A percentile compares a stretch with the other conserved stretches of the same genome.
Evolutionary conservation across 140 eudicot genomes (phyloP).

Genomic region (Ambrosia hybrid): DNA sequence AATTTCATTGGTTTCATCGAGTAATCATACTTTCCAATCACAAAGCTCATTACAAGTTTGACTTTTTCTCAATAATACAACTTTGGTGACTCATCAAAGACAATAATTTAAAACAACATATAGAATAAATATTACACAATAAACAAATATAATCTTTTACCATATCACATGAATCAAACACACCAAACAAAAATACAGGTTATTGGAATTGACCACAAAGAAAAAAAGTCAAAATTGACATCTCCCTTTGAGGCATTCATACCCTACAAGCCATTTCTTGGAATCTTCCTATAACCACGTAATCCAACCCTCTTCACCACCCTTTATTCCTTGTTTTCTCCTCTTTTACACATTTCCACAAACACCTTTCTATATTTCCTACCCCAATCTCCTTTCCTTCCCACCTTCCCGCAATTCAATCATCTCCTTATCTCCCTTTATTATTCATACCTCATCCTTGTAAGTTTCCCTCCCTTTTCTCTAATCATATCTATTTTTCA

Average conservation of each 20-base stretch:
- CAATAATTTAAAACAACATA: not conserved
- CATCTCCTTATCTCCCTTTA: not conserved
- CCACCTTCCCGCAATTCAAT: constrained; percentile 12
- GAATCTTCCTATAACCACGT: constrained; percentile 48
- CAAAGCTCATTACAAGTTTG: not conserved
- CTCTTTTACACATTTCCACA: constrained; percentile 16
- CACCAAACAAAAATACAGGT: not conserved
- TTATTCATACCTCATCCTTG: no score
- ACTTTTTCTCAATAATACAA: not conserved
- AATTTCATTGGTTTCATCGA: not conserved
- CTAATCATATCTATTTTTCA: no score
- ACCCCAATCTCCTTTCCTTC: not conserved
- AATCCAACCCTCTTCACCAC: constrained; percentile 27
- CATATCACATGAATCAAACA: not conserved
- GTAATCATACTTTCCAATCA: not conserved
- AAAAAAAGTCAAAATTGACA: constrained; percentile 11
- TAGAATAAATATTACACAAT: not conserved
- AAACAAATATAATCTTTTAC: not conserved
- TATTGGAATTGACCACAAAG: not conserved
- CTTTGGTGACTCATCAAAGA: not conserved
- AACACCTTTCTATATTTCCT: not conserved
- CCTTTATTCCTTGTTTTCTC: constrained; percentile 27
- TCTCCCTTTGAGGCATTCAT: constrained; percentile 23
- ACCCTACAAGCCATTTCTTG: constrained; percentile 22
- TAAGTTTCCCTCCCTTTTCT: no score